A percentile compares a stretch with the other conserved stretches of the same genome.
These are phyloP conservation scores for Casuarina glauca DNA, from an alignment of 306 rosid species.

Conservation along the genomic window DNA sequence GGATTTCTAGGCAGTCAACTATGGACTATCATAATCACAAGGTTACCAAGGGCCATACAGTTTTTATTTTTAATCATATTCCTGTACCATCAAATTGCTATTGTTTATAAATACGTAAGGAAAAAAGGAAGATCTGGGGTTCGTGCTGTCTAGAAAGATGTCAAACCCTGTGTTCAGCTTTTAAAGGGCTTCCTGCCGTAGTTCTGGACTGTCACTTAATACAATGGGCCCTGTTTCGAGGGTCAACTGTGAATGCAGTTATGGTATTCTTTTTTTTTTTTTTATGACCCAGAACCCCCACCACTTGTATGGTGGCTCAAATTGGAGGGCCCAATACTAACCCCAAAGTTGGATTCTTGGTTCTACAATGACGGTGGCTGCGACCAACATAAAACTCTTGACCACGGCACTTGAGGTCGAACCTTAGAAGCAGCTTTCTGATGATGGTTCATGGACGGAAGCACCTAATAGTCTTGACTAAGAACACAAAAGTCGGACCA, in stretches of 20 bases:
- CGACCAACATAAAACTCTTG: slow-evolving; percentile 27
- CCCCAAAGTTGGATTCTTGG: background rate
- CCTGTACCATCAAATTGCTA: no score
- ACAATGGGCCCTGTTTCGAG: slow-evolving; percentile 20
- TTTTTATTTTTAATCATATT: background rate
- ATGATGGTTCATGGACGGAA: no score
- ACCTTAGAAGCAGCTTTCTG: background rate
- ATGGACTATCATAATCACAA: slow-evolving; percentile 1
- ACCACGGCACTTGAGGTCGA: slow-evolving; percentile 10
- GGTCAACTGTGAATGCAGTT: slow-evolving; percentile 27
- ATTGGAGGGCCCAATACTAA: no score
- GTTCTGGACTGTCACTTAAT: slow-evolving; percentile 7
- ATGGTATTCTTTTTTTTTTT: background rate
- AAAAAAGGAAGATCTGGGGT: background rate
- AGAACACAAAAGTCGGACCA: no score
- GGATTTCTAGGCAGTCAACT: background rate
- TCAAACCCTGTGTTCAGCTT: background rate
- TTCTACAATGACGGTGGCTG: background rate
- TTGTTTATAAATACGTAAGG: background rate
- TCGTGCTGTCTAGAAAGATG: background rate
- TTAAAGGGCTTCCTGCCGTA: background rate
- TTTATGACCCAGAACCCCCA: no score
- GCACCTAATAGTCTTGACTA: no score
- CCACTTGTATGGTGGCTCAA: no score
- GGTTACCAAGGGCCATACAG: background rate